A percentile compares a stretch with the other conserved stretches of the same genome.
Evolutionary conservation across 2,329 filamentous ascomycete genomes (phyloP).

Genomic region (Aspergillus hortae): DNA sequence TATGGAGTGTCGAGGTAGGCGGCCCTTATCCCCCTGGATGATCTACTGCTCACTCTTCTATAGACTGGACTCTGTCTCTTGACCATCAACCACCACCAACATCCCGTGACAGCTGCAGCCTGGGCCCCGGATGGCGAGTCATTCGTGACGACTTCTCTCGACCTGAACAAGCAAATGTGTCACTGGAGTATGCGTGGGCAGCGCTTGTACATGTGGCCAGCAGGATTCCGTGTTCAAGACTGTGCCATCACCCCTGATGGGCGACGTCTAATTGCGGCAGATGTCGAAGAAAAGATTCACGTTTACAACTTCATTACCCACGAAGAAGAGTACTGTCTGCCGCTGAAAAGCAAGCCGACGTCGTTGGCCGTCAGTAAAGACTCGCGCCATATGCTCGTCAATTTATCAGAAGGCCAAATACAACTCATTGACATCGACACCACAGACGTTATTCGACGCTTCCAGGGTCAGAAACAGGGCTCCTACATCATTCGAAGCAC

Average conservation of each 20-base stretch:
- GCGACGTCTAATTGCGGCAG: conserved; percentile 73
- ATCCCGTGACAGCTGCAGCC: conserved; percentile 84
- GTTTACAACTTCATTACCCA: conserved; percentile 77
- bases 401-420: conserved; percentile 72
- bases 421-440: conserved; percentile 74
- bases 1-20: conserved; percentile 70
- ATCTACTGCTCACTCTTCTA: conserved; percentile 11
- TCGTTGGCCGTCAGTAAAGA: conserved; percentile 79
- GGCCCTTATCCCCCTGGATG: not conserved
- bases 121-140: conserved; percentile 76
- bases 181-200: conserved; percentile 67
- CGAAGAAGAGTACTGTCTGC: conserved; percentile 70
- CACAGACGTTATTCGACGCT: conserved; percentile 68
- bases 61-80: conserved; percentile 63
- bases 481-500: conserved; percentile 75
- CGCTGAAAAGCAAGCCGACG: conserved; percentile 66
- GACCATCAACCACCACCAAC: conserved; percentile 66
- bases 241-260: conserved; percentile 80
- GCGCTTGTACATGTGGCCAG: conserved; percentile 62
- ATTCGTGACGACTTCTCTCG: conserved; percentile 76
- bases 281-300: conserved; percentile 66
- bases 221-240: conserved; percentile 74
- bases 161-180: conserved; percentile 62
- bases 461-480: conserved; percentile 70
- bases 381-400: conserved; percentile 77